phyloP scores from a whole-genome alignment of 179 eudicot species.

The Beta lomatogona region DNA sequence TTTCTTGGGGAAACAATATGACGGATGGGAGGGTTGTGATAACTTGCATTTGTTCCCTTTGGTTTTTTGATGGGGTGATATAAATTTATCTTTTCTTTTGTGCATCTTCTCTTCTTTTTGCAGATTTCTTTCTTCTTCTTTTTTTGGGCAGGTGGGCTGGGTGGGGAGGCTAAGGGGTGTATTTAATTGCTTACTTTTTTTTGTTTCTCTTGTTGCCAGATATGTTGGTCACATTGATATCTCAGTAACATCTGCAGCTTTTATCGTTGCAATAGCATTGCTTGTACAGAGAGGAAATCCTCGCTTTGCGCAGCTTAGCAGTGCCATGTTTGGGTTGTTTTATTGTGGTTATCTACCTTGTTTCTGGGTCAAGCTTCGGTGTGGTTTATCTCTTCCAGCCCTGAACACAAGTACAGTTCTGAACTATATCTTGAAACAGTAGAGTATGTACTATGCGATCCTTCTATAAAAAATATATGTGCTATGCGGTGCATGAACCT shows the following conservation, averaged over 20 bases:
- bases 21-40: neutral
- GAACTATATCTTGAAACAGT: neutral
- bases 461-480: too few relatives aligned
- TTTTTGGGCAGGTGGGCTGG: neutral
- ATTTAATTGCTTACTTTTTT: constrained; percentile 1
- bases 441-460: too few relatives aligned
- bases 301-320: constrained; percentile 95
- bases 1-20: neutral
- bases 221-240: constrained; percentile 87
- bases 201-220: constrained; percentile 39
- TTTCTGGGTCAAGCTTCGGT: constrained; percentile 97
- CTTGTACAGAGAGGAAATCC: constrained; percentile 95
- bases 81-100: too few relatives aligned
- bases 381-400: constrained; percentile 82
- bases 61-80: neutral
- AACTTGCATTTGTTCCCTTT: neutral
- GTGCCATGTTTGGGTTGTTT: constrained; percentile 92
- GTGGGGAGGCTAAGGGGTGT: neutral
- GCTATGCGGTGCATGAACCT: neutral
- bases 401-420: constrained; percentile 68
- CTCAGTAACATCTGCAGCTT: constrained; percentile 89
- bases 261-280: constrained; percentile 79
- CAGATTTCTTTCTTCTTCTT: neutral
- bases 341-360: constrained; percentile 98
- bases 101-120: too few relatives aligned